Percentiles rank a stretch among this genome's conserved stretches.
Conservation (phyloP, 768 basidiomycete species). For the Gymnopilus junonius region DNA sequence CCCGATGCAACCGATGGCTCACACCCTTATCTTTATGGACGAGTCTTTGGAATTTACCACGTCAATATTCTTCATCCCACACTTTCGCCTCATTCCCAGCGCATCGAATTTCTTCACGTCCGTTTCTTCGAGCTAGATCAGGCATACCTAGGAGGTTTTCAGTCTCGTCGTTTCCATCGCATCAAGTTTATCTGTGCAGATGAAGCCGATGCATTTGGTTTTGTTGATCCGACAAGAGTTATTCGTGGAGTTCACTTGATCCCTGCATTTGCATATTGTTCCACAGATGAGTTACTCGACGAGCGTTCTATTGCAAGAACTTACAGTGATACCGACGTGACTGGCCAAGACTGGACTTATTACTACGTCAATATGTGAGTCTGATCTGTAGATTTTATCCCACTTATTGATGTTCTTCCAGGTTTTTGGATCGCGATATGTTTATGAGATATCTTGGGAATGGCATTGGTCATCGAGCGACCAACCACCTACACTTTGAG, state of each 20-base stretch:
- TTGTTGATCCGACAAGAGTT: constrained; percentile 20
- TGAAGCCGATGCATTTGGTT: constrained; percentile 16
- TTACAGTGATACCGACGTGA: neutral
- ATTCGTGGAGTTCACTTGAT: constrained; percentile 18
- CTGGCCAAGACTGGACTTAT: neutral
- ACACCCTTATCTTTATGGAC: constrained; percentile 28
- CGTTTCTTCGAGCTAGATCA: constrained; percentile 9
- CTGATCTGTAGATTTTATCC: neutral
- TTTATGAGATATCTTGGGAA: neutral
- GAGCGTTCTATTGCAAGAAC: neutral
- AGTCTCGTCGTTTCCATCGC: neutral
- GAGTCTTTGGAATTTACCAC: constrained; percentile 29
- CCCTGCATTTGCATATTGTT: constrained; percentile 6
- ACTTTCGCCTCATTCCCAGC: neutral
- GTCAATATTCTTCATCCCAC: constrained; percentile 3
- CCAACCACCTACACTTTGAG: neutral
- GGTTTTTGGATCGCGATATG: neutral
- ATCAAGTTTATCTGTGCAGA: constrained; percentile 5
- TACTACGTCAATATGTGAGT: neutral
- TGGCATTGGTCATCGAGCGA: neutral
- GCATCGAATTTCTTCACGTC: neutral
- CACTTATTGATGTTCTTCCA: neutral
- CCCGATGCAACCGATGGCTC: constrained; percentile 9
- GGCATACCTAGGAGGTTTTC: neutral
- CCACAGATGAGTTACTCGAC: neutral